Evolutionary conservation across 1,139 yeast species (phyloP).

Genomic region (Debaryomyces coudertii): DNA sequence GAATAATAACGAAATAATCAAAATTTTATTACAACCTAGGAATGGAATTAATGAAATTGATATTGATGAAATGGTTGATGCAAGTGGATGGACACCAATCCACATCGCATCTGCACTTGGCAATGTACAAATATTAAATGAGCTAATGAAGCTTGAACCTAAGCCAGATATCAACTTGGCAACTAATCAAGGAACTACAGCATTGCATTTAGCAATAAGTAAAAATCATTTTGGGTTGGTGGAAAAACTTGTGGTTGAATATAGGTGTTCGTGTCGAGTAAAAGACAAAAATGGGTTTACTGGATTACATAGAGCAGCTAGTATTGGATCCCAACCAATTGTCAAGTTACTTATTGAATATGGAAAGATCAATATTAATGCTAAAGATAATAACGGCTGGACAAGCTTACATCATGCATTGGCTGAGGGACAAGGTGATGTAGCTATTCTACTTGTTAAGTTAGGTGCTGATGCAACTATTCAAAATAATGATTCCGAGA

Average conservation of each 20-base stretch:
- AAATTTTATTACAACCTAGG: conserved; percentile 48
- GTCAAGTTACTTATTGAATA: conserved; percentile 51
- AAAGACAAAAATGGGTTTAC: conserved; percentile 70
- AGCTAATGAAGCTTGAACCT: conserved; percentile 32
- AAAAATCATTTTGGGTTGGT: conserved; percentile 63
- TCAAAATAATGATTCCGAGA: conserved; percentile 55
- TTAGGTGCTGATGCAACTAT: conserved; percentile 67
- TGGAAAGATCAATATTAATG: conserved; percentile 65
- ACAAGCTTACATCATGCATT: conserved; percentile 88
- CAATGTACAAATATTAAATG: conserved; percentile 52
- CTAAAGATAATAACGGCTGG: conserved; percentile 76
- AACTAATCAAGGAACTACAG: conserved; percentile 72
- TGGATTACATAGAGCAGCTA: conserved; percentile 83
- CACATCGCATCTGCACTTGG: conserved; percentile 85
- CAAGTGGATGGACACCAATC: conserved; percentile 84
- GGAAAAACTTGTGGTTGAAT: conserved; percentile 48
- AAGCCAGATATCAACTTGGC: conserved; percentile 45
- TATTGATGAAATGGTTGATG: conserved; percentile 69
- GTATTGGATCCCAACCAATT: conserved; percentile 66
- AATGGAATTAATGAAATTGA: conserved; percentile 44
- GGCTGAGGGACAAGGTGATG: conserved; percentile 89
- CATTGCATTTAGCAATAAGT: conserved; percentile 75
- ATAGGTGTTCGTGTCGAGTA: conserved; percentile 61
- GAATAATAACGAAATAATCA: conserved; percentile 57
- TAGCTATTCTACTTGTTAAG: conserved; percentile 61